Conservation (phyloP, 768 basidiomycete species). For the Sporobolomyces phaffii region DNA sequence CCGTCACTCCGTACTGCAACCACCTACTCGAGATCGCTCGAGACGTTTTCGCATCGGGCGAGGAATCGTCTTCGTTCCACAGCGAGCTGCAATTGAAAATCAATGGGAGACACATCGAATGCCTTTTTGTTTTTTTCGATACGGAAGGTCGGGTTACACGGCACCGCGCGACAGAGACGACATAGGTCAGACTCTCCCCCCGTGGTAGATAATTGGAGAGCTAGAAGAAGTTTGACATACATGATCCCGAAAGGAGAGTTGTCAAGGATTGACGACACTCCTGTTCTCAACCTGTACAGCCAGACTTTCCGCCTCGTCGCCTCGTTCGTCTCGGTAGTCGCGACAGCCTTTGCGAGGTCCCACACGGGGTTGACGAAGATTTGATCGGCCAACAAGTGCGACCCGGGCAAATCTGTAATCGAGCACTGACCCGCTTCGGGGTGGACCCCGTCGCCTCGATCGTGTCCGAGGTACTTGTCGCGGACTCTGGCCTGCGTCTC, state of each 20-base stretch:
- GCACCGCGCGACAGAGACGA: no score
- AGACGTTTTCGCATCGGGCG: not conserved
- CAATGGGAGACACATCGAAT: slow-evolving; percentile 30
- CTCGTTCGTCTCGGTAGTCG: not conserved
- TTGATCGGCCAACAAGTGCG: slow-evolving; percentile 22
- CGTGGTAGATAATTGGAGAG: not conserved
- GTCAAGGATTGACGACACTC: slow-evolving; percentile 1
- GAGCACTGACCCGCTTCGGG: not conserved
- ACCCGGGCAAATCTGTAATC: slow-evolving; percentile 2
- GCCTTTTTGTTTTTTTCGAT: not conserved
- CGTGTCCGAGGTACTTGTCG: slow-evolving; percentile 14
- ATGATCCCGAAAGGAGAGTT: slow-evolving; percentile 9
- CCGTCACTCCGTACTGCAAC: slow-evolving; percentile 14
- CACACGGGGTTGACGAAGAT: slow-evolving; percentile 33
- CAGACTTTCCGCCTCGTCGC: slow-evolving; percentile 5
- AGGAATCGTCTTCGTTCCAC: not conserved
- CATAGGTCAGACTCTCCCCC: not conserved
- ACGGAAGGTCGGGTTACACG: no score
- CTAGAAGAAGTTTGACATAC: slow-evolving; percentile 4
- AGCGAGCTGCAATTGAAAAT: slow-evolving; percentile 26
- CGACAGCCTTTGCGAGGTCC: slow-evolving; percentile 16
- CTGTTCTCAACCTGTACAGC: slow-evolving; percentile 17
- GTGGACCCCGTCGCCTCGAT: not conserved
- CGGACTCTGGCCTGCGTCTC: not conserved
- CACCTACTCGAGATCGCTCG: slow-evolving; percentile 9